These are phyloP conservation scores for Mariannaea sp. DNA, from an alignment of 2,329 filamentous ascomycete species.

Conservation along the genomic window DNA sequence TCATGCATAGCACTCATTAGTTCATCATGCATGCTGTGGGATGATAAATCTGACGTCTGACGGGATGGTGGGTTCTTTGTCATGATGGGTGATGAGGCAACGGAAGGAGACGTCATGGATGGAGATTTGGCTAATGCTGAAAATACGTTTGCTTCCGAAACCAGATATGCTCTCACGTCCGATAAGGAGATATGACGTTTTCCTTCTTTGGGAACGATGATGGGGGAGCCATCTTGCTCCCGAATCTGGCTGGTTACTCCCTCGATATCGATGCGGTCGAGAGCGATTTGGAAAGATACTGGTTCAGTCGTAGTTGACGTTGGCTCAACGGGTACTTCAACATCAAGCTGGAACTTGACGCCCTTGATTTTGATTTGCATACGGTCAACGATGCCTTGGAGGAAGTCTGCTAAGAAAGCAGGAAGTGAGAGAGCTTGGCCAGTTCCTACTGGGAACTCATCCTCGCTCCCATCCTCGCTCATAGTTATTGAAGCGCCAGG, in stretches of 20 bases:
- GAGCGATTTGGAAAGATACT: constrained; percentile 67
- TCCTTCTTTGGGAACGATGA: constrained; percentile 59
- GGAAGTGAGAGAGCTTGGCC: constrained; percentile 73
- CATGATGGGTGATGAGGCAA: constrained; percentile 58
- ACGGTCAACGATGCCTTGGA: constrained; percentile 76
- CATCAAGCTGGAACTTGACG: constrained; percentile 69
- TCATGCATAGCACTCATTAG: constrained; percentile 33
- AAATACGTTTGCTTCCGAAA: constrained; percentile 71
- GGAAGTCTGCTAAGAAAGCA: constrained; percentile 70
- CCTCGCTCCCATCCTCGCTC: constrained; percentile 66
- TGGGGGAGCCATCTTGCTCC: constrained; percentile 40
- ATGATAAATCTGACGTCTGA: constrained; percentile 38
- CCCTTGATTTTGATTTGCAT: constrained; percentile 68
- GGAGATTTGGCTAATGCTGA: constrained; percentile 62
- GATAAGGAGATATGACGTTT: constrained; percentile 69
- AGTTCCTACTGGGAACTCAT: constrained; percentile 67
- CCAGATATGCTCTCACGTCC: constrained; percentile 66
- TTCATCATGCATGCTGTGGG: constrained; percentile 36
- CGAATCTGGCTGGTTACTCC: constrained; percentile 58
- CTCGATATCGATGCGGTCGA: constrained; percentile 69
- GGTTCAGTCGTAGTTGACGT: constrained; percentile 54
- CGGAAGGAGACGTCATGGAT: constrained; percentile 51
- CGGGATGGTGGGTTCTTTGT: constrained; percentile 44
- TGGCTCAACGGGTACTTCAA: constrained; percentile 59
- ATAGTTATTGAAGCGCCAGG: constrained; percentile 63